phyloP scores from a whole-genome alignment of 176 grass and related monocot genomes.

The Triticum dicoccoides region DNA sequence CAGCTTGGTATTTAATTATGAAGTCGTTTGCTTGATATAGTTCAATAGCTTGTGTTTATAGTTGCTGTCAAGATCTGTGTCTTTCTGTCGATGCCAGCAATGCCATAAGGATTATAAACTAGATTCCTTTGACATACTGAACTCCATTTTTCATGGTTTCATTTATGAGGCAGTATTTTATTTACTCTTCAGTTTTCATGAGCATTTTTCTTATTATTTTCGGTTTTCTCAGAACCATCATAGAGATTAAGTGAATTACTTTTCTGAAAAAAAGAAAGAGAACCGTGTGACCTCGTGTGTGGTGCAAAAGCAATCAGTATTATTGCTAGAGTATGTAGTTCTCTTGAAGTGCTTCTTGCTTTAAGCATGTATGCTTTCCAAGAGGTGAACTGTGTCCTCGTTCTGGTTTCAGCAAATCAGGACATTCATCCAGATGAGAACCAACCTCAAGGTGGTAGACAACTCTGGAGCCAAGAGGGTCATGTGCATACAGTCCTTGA shows the following conservation, averaged over 20 bases:
- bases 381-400: not conserved
- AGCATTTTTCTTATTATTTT: not conserved
- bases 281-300: not conserved
- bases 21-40: not conserved
- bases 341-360: not conserved
- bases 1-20: not conserved
- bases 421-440: slow-evolving; percentile 99
- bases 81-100: not conserved
- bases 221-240: not conserved
- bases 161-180: not conserved
- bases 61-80: not conserved
- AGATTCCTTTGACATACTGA: not conserved
- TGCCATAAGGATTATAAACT: not conserved
- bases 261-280: not conserved
- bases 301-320: not conserved
- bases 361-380: not conserved
- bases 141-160: not conserved
- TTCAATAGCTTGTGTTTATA: not conserved
- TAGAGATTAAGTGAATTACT: not conserved
- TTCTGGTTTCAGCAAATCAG: slow-evolving; percentile 79
- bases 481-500: slow-evolving; percentile 90
- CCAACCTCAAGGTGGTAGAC: slow-evolving; percentile 92
- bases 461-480: slow-evolving; percentile 97
- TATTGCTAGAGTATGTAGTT: not conserved
- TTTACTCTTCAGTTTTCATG: not conserved